Percentiles rank a stretch among this genome's conserved stretches.
These are phyloP conservation scores for Isabelozyma rhagii DNA, from an alignment of 805 yeast genomes.

Conservation along the genomic window DNA sequence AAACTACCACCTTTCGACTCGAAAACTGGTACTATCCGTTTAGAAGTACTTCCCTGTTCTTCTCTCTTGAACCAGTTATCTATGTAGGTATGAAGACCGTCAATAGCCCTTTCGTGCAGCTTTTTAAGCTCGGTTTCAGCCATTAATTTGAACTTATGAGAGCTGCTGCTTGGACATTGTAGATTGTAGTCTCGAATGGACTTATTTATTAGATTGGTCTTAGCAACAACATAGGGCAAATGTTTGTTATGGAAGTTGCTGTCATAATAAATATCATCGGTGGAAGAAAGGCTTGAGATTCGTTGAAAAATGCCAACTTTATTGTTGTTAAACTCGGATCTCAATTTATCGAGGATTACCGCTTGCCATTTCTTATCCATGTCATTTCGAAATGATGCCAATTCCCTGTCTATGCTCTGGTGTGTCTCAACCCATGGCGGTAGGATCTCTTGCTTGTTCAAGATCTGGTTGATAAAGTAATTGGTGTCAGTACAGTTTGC, in stretches of 20 bases:
- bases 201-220: constrained; percentile 18
- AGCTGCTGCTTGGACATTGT: constrained; percentile 33
- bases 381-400: constrained; percentile 45
- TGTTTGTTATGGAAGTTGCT: constrained; percentile 2
- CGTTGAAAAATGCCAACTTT: neutral
- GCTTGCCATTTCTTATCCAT: constrained; percentile 40
- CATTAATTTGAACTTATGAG: constrained; percentile 37
- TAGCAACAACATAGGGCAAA: constrained; percentile 17
- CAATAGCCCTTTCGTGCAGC: constrained; percentile 14
- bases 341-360: constrained; percentile 10
- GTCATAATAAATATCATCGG: neutral
- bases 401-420: constrained; percentile 59
- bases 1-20: constrained; percentile 3
- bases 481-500: constrained; percentile 59
- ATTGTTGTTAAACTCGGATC: neutral
- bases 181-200: constrained; percentile 33
- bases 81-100: constrained; percentile 8
- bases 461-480: constrained; percentile 74
- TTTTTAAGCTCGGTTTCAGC: constrained; percentile 22
- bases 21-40: neutral
- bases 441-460: constrained; percentile 69
- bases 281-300: neutral
- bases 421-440: constrained; percentile 92
- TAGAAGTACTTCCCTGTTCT: constrained; percentile 1
- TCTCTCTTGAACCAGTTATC: constrained; percentile 13